Evolutionary conservation across 2,329 filamentous ascomycete species (phyloP).

Genomic region (Aspergillus ustus): DNA sequence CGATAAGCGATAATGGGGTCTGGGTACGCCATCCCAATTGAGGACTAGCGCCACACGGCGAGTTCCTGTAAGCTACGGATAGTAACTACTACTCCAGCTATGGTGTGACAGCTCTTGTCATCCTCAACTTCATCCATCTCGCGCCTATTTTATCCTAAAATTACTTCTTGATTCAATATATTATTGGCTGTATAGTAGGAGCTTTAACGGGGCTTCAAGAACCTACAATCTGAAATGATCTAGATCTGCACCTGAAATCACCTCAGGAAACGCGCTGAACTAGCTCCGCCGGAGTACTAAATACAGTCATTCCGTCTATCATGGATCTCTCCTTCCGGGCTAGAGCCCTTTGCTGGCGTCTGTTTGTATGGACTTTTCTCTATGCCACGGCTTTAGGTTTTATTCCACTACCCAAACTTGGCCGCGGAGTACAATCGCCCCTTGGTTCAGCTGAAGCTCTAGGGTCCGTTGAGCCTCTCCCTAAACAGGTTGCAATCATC

Average conservation of each 20-base stretch:
- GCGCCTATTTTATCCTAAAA: not conserved
- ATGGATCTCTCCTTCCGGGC: conserved; percentile 17
- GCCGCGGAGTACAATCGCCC: conserved; percentile 31
- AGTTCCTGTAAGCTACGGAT: not conserved
- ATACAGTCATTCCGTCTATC: not conserved
- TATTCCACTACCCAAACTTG: conserved; percentile 26
- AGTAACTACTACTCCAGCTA: too few species aligned
- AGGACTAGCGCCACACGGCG: conserved; percentile 15
- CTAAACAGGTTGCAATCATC: conserved; percentile 42
- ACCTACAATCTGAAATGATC: not conserved
- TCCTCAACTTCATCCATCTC: conserved; percentile 7
- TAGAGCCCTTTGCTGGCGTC: conserved; percentile 1
- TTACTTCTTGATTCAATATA: not conserved
- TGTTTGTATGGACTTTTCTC: conserved; percentile 18
- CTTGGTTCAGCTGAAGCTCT: conserved; percentile 22
- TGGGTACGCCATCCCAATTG: conserved; percentile 10
- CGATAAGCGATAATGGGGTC: conserved; percentile 29
- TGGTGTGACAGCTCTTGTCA: conserved; percentile 6
- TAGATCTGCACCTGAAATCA: not conserved
- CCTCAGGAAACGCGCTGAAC: not conserved
- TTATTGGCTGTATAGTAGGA: not conserved
- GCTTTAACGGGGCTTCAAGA: too few species aligned
- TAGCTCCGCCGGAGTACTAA: not conserved
- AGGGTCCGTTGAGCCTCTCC: conserved; percentile 16
- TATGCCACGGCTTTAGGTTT: conserved; percentile 20